phyloP scores from a whole-genome alignment of 345 rosid species.

The Brassica rapa region DNA sequence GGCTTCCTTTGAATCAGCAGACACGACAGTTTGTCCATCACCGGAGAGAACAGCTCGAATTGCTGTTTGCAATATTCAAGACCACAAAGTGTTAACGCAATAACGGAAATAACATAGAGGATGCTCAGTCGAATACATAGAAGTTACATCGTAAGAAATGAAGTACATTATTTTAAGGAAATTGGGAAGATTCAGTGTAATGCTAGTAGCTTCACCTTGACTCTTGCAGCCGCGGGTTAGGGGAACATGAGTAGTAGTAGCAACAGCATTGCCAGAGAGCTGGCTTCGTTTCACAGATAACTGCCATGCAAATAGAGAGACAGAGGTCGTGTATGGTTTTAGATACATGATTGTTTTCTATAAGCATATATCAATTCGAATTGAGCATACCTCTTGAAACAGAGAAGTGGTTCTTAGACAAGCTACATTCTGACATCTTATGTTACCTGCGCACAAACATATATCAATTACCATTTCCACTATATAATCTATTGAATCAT shows the following conservation, averaged over 20 bases:
- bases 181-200: neutral
- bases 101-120: neutral
- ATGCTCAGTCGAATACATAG: neutral
- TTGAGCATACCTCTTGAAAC: conserved; percentile 27
- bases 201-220: conserved; percentile 30
- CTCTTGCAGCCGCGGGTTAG: conserved; percentile 18
- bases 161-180: neutral
- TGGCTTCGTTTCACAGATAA: conserved; percentile 31
- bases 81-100: neutral
- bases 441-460: conserved; percentile 23
- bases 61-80: conserved; percentile 37
- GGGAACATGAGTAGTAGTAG: conserved; percentile 3
- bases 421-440: conserved; percentile 34
- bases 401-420: conserved; percentile 15
- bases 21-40: conserved; percentile 37
- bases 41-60: conserved; percentile 62
- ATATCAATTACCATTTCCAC: neutral
- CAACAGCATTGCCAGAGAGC: conserved; percentile 29
- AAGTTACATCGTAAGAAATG: neutral
- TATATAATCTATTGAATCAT: neutral
- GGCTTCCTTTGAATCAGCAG: conserved; percentile 40
- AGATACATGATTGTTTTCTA: neutral
- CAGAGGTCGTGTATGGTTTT: neutral
- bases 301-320: conserved; percentile 13
- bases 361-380: neutral